phyloP scores from a whole-genome alignment of 1,284 basidiomycete species.

The Malassezia equina region DNA sequence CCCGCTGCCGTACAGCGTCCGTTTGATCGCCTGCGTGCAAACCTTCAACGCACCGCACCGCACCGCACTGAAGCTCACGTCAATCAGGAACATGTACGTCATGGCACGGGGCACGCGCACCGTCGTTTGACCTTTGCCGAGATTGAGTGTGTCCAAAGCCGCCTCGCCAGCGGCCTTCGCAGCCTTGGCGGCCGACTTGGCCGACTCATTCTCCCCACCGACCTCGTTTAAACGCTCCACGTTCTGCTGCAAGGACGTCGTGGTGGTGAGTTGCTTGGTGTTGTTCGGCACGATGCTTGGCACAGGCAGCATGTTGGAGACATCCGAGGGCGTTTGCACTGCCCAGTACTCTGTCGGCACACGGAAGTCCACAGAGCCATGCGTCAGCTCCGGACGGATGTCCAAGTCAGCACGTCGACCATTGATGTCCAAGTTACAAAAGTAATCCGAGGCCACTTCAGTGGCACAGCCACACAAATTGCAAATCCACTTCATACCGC shows the following conservation, averaged over 20 bases:
- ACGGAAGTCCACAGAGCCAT: constrained; percentile 82
- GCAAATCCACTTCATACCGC: constrained; percentile 80
- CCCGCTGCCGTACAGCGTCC: constrained; percentile 56
- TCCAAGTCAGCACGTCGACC: constrained; percentile 71
- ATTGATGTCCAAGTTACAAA: constrained; percentile 70
- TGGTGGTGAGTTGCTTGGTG: constrained; percentile 33
- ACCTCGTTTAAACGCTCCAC: constrained; percentile 11
- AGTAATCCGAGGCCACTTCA: constrained; percentile 63
- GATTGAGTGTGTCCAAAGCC: constrained; percentile 30
- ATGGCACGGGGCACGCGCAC: constrained; percentile 53
- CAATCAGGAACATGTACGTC: constrained; percentile 76
- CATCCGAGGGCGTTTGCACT: constrained; percentile 47
- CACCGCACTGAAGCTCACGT: constrained; percentile 67
- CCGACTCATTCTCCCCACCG: constrained; percentile 20
- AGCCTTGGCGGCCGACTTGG: constrained; percentile 35
- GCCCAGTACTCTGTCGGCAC: constrained; percentile 82
- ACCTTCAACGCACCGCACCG: constrained; percentile 64
- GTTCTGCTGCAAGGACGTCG: constrained; percentile 28
- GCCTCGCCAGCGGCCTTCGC: constrained; percentile 42
- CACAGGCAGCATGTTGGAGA: constrained; percentile 26
- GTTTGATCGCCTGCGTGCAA: constrained; percentile 60
- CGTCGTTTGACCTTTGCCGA: constrained; percentile 40
- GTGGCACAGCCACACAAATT: constrained; percentile 79
- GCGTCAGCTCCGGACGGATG: constrained; percentile 73
- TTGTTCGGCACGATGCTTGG: constrained; percentile 19